Percentiles rank a stretch among this genome's conserved stretches.
Conservation (phyloP, 192 early-diverging fungal genomes). For the Coemansia sp. region DNA sequence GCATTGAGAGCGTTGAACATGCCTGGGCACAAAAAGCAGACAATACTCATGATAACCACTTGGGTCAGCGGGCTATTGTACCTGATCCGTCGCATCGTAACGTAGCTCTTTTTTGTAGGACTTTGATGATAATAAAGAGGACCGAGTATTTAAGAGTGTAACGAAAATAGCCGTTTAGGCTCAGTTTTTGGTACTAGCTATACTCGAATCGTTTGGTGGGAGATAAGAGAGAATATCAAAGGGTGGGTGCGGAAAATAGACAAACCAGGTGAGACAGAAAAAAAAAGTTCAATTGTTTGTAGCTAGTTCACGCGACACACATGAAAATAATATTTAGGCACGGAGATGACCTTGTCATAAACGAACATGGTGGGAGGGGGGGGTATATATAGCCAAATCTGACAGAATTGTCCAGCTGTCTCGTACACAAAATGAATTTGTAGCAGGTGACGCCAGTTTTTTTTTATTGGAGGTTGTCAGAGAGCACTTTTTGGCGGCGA, state of each 20-base stretch:
- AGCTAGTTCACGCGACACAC: slow-evolving; percentile 2
- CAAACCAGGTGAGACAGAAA: not conserved
- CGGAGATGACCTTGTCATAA: slow-evolving; percentile 2
- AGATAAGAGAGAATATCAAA: not conserved
- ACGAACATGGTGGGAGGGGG: not conserved
- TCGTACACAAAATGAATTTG: not conserved
- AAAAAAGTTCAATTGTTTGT: not conserved
- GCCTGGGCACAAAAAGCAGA: slow-evolving; percentile 72
- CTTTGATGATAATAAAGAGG: not conserved
- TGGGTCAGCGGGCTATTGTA: slow-evolving; percentile 60
- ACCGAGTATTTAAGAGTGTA: not conserved
- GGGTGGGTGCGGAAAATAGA: not conserved
- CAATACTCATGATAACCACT: slow-evolving; percentile 62
- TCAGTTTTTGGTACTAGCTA: not conserved
- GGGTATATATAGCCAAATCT: not conserved
- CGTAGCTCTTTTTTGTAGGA: not conserved
- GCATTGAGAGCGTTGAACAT: slow-evolving; percentile 67
- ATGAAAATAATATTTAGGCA: not conserved
- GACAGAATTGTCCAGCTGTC: not conserved
- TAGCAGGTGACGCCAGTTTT: not conserved
- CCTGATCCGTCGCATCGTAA: slow-evolving; percentile 2
- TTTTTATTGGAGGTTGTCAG: not conserved
- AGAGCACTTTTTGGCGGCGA: not conserved
- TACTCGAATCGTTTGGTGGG: not conserved
- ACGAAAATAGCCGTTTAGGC: not conserved